phyloP scores from a whole-genome alignment of 148 eudicot genomes.

The Hydrangea macrophylla region DNA sequence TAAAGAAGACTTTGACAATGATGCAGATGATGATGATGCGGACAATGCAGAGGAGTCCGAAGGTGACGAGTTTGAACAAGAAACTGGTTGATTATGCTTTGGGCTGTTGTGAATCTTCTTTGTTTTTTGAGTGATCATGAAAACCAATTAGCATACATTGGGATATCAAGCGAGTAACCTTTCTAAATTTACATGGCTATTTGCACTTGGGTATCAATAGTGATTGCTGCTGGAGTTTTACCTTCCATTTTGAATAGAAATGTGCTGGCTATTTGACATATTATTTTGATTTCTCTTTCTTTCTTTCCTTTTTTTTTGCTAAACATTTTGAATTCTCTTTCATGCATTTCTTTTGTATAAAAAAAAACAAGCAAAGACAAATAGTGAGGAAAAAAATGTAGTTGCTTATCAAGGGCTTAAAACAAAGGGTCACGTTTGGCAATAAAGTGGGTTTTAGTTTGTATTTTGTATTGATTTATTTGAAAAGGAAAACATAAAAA shows the following conservation, averaged over 20 bases:
- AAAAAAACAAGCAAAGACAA: background rate
- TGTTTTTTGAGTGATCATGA: background rate
- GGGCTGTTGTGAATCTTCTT: background rate
- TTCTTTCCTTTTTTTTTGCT: no score
- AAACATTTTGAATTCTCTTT: no score
- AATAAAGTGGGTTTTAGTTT: no score
- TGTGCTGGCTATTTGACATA: no score
- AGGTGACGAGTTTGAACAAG: slow-evolving; percentile 94
- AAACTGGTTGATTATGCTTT: slow-evolving; percentile 50
- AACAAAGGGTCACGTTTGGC: no score
- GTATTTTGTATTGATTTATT: no score
- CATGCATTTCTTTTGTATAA: background rate
- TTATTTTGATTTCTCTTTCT: no score
- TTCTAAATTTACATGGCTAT: background rate
- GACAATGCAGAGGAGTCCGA: slow-evolving; percentile 95
- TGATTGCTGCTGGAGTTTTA: background rate
- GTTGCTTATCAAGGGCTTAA: no score
- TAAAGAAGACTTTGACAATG: slow-evolving; percentile 91
- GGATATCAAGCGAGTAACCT: background rate
- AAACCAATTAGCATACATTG: background rate
- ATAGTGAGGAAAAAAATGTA: no score
- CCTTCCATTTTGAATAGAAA: background rate
- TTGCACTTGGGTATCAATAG: background rate
- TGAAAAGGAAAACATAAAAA: no score
- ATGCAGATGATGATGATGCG: slow-evolving; percentile 89